These are phyloP conservation scores for Camellia oleifera DNA, from an alignment of 179 eudicot genomes.

Conservation along the genomic window DNA sequence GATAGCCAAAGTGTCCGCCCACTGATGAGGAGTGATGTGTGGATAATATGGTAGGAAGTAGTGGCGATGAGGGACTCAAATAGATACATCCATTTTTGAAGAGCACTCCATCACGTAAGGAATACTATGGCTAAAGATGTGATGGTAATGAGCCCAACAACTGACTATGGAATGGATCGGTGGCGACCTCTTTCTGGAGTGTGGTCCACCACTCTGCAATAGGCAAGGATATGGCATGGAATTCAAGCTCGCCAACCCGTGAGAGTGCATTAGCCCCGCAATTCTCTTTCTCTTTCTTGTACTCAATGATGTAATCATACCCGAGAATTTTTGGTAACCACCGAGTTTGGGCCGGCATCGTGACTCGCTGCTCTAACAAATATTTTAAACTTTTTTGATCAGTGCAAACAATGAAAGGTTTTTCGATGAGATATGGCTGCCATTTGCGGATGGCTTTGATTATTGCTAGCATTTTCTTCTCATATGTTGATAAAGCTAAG, in stretches of 20 bases:
- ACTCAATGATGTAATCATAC: neutral
- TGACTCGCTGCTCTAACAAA: constrained; percentile 9
- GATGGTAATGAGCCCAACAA: too few relatives aligned
- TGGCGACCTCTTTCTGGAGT: neutral
- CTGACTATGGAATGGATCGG: neutral
- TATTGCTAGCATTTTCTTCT: constrained; percentile 17
- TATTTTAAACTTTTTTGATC: constrained; percentile 15
- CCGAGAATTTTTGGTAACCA: neutral
- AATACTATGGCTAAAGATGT: neutral
- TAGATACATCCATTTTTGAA: constrained; percentile 3
- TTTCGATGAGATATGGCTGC: neutral
- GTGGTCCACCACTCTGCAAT: neutral
- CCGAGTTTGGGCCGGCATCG: neutral
- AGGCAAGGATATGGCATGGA: neutral
- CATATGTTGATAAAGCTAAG: constrained; percentile 7
- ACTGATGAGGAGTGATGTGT: constrained; percentile 3
- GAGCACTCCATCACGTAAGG: neutral
- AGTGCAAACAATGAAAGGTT: neutral
- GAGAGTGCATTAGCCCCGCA: neutral
- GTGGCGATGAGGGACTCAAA: neutral
- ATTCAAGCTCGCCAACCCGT: neutral
- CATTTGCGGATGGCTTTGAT: neutral
- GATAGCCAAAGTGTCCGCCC: constrained; percentile 2
- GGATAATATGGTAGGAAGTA: neutral
- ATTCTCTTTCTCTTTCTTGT: neutral